Evolutionary conservation across 805 yeast species (phyloP).

Genomic region (Dipodascus geniculatus): DNA sequence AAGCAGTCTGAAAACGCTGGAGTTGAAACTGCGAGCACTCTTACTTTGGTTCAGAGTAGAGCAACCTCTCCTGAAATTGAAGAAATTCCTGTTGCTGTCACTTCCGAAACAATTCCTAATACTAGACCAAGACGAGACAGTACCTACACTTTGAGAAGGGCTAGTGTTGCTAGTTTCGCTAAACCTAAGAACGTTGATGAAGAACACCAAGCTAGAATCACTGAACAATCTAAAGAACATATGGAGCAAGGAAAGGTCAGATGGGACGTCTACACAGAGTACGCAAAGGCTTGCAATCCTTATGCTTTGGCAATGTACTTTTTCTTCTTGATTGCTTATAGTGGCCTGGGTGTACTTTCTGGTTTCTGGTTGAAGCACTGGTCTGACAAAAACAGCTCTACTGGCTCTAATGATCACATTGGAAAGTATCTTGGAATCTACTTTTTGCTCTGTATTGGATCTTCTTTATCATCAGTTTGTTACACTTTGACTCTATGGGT

Average conservation of each 20-base stretch:
- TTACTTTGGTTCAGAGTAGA: background rate
- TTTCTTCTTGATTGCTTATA: constrained; percentile 42
- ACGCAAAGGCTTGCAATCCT: constrained; percentile 80
- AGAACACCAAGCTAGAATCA: constrained; percentile 14
- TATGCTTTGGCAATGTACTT: constrained; percentile 49
- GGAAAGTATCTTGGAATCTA: constrained; percentile 63
- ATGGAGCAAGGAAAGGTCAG: constrained; percentile 90
- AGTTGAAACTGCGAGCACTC: constrained; percentile 4
- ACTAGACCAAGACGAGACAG: constrained; percentile 14
- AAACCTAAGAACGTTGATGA: constrained; percentile 19
- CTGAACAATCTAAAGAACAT: constrained; percentile 43
- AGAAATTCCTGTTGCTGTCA: background rate
- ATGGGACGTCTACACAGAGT: constrained; percentile 71
- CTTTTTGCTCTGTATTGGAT: constrained; percentile 57
- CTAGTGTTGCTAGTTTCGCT: constrained; percentile 50
- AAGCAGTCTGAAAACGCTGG: constrained; percentile 6
- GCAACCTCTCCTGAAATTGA: background rate
- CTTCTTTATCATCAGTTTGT: constrained; percentile 46
- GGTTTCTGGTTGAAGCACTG: constrained; percentile 94
- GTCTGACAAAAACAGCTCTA: constrained; percentile 77
- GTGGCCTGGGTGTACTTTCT: constrained; percentile 50
- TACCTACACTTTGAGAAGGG: constrained; percentile 36
- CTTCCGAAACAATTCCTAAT: background rate
- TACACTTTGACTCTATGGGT: constrained; percentile 69
- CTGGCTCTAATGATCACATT: constrained; percentile 65